These are phyloP conservation scores for Globisporangium nagaii DNA, from an alignment of 352 stramenopile genomes.

Conservation along the genomic window DNA sequence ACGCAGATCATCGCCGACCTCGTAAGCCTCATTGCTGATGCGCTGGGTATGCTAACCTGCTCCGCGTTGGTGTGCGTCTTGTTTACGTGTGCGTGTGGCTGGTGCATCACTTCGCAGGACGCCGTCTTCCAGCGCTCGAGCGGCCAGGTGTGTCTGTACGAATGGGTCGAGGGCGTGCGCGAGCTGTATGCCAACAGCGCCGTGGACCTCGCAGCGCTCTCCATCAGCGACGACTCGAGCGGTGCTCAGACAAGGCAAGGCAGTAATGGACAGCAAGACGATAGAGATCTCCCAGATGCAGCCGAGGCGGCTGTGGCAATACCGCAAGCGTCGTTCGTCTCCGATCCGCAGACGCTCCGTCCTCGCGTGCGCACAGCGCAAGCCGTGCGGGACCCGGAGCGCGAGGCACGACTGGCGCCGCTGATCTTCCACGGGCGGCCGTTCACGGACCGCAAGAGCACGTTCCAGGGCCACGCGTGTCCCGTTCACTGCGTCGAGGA, in stretches of 20 bases:
- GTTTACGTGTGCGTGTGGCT: neutral
- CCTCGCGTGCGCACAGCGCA: conserved; percentile 61
- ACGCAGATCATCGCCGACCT: conserved; percentile 59
- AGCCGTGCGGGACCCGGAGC: conserved; percentile 43
- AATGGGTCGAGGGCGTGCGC: conserved; percentile 81
- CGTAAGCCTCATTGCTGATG: conserved; percentile 27
- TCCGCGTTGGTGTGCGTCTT: no score
- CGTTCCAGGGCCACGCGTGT: conserved; percentile 72
- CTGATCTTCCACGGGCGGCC: conserved; percentile 64
- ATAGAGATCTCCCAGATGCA: conserved; percentile 7
- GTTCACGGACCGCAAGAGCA: conserved; percentile 80
- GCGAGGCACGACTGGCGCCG: conserved; percentile 42
- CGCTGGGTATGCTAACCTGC: neutral
- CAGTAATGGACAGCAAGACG: neutral
- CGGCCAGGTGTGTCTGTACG: conserved; percentile 82
- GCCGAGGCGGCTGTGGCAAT: no score
- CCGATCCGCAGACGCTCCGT: conserved; percentile 51
- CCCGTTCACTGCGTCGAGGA: conserved; percentile 61
- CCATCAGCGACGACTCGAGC: neutral
- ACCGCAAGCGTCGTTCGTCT: conserved; percentile 30
- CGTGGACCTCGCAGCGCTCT: conserved; percentile 14
- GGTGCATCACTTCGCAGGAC: conserved; percentile 15
- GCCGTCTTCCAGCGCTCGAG: conserved; percentile 62
- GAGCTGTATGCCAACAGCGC: conserved; percentile 60
- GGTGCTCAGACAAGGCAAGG: no score